Base-by-base conservation (phyloP, 306 rosid genomes). In the Chamaecrista fasciculata region DNA sequence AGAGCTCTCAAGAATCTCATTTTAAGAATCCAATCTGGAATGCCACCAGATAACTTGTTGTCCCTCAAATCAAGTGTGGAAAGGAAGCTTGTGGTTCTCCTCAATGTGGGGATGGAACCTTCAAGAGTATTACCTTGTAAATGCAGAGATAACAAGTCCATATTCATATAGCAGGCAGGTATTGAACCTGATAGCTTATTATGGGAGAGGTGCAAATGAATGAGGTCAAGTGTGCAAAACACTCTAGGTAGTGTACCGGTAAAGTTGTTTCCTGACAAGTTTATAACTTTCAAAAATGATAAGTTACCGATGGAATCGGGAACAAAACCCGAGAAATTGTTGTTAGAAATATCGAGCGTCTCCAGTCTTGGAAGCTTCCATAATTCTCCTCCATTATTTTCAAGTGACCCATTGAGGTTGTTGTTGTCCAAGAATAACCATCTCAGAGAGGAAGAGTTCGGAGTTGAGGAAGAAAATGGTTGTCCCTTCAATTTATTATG, bases 31-130 rank as follows among this genome's bases (percentile, higher is more conserved):
- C 11, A 34, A 11, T 36, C 0, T 59, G 46, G 65, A 33, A 59
- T 33, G 10, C 5, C 15, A 8, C 65, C 46, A 16, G 26, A 33
- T 8, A 31, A 59, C 0, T 59, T 59, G 0, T 59, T 59, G 2
- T 33, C 65, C n/a, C 65, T 59, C 46, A 59, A 59, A 34, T 59
- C 66, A 31, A 59, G 25, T n/a, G 24, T 3, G 4, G 8, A 29
- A 0, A n/a, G 3, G 2, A 0, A 2, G 8, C 21, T 15, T 14
- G 0, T 0, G 4, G 21, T 5, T 16, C 3, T 60, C 29, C 4
- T 18, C 6, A 18, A 8, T 3, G 6, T 33, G 14, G 66, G 47
- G 19, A 60, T 59, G 46, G 26, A 18, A 16, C 46, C 16, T 16
- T 0, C 0, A 1, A 59, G 11, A 3, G 9, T 19, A 33, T 60